A percentile compares a stretch with the other conserved stretches of the same genome.
These are phyloP conservation scores for Stygiomarasmius scandens DNA, from an alignment of 1,284 basidiomycete species.

Conservation along the genomic window DNA sequence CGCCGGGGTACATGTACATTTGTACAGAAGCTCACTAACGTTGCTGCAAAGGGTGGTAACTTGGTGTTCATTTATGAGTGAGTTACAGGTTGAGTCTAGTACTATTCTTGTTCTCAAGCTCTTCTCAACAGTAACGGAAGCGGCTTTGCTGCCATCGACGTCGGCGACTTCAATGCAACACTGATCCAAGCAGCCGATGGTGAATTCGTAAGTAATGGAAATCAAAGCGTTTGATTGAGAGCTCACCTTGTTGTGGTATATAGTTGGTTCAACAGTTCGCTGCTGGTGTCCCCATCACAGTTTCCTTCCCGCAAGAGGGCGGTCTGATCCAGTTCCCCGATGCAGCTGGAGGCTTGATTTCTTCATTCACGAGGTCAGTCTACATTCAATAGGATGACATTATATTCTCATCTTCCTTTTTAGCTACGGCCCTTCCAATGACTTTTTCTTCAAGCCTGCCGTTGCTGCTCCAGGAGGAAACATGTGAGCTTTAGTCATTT, in stretches of 20 bases:
- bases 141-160: constrained; percentile 40
- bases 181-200: constrained; percentile 41
- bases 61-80: constrained; percentile 57
- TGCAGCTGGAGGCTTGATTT: constrained; percentile 57
- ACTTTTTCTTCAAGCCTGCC: constrained; percentile 60
- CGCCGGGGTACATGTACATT: constrained; percentile 15
- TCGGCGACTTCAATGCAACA: constrained; percentile 47
- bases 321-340: constrained; percentile 37
- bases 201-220: constrained; percentile 8
- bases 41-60: constrained; percentile 53
- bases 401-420: constrained; percentile 3
- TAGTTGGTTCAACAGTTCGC: constrained; percentile 43
- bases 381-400: neutral
- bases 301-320: constrained; percentile 55
- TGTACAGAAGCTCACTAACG: constrained; percentile 46
- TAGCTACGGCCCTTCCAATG: constrained; percentile 60
- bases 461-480: constrained; percentile 63
- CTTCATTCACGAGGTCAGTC: constrained; percentile 48
- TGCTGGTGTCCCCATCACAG: constrained; percentile 36
- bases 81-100: constrained; percentile 19
- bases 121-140: constrained; percentile 43
- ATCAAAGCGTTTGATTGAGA: neutral
- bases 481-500: constrained; percentile 54
- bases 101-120: neutral
- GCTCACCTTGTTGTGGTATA: neutral